Percentiles rank a stretch among this genome's conserved stretches.
Conservation (phyloP, 176 grass and related monocot genomes). For the Areca catechu region DNA sequence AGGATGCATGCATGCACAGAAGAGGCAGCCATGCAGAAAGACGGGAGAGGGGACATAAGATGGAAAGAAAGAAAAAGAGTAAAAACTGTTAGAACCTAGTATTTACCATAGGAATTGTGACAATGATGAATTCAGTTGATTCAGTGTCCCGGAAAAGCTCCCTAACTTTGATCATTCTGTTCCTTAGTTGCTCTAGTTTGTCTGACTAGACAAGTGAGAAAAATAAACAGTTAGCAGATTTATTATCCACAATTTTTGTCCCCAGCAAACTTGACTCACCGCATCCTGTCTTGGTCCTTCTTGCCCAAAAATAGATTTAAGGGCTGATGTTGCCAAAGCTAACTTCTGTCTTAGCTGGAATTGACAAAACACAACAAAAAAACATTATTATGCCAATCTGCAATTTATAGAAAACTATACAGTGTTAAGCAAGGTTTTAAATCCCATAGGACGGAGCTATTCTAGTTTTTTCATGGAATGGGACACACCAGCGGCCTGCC, state of each 20-base stretch:
- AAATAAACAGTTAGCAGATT: neutral
- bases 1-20: too few species aligned
- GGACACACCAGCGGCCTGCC: too few species aligned
- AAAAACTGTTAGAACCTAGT: too few species aligned
- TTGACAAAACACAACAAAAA: neutral
- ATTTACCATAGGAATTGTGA: constrained; percentile 89
- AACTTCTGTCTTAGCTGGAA: constrained; percentile 77
- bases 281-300: constrained; percentile 61
- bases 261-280: constrained; percentile 34
- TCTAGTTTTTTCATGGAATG: too few species aligned
- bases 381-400: neutral
- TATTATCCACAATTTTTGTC: constrained; percentile 9
- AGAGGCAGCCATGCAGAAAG: too few species aligned
- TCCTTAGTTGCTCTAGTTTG: constrained; percentile 84
- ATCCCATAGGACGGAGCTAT: too few species aligned
- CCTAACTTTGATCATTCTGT: constrained; percentile 84
- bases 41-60: too few species aligned
- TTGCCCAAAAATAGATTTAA: constrained; percentile 97
- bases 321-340: constrained; percentile 87
- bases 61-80: too few species aligned
- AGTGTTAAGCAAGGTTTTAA: too few species aligned
- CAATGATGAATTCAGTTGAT: constrained; percentile 91
- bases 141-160: constrained; percentile 80
- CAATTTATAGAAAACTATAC: too few species aligned
- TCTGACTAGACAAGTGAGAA: constrained; percentile 37